Base-by-base conservation (phyloP, 306 rosid genomes). In the Malus domestica region DNA sequence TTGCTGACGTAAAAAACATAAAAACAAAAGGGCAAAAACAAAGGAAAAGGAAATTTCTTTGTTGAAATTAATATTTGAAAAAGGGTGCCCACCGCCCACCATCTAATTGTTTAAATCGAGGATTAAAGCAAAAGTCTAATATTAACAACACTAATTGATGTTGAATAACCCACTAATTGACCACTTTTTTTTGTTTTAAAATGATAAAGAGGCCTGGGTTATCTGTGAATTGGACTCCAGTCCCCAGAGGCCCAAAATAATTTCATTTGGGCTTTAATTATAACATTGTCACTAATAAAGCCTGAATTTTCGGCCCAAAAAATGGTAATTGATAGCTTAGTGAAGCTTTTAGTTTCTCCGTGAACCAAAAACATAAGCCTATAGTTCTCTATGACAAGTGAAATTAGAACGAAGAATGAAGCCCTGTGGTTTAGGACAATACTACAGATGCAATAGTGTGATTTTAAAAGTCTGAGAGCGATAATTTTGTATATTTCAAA, bases 141-240 rank as follows among this genome's bases (percentile, higher is more conserved):
- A 64, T 35, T 29, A 29, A 12, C n/a, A 67, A 32, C 78, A 10
- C 76, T 64, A 52, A 75, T 51, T 78, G 82, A 13, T 84, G 86
- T 82, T 84, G 76, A 84, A 79, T 75, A 69, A 72, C 78, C 19
- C 84, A 83, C 80, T 65, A 69, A 78, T 80, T 64, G 76, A 68
- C 80, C 49, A 68, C 78, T 73, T 85, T 77, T 9, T 9, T 66
- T 10, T 5, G 51, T 66, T 30, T 4, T 30, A 30, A 27, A 10
- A 9, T 10, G 29, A 27, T 15, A 61, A 61, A 61, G 4, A 35
- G n/a, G 35, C n/a, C 0, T 62, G 9, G 11, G 38, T 51, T 51
- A 16, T 22, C 16, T 10, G 20, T 27, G 30, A 27, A 62, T 62
- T 62, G 38, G 10, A 62, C 16, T 25, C 33, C 8, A 27, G n/a